These are phyloP conservation scores for Eucalyptus dawsonii DNA, from an alignment of 345 rosid genomes.

Conservation along the genomic window DNA sequence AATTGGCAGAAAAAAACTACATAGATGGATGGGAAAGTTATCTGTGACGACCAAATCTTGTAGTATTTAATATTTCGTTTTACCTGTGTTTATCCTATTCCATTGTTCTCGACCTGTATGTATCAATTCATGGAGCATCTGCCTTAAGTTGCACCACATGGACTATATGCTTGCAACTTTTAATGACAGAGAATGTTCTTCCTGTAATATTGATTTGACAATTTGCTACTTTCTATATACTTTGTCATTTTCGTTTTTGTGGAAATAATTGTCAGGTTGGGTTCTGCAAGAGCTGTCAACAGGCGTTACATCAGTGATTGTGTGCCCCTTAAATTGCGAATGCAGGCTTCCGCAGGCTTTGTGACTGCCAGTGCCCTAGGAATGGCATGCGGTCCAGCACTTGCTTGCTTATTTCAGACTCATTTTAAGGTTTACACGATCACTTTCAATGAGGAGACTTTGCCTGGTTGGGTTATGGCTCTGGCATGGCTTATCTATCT, in stretches of 20 bases:
- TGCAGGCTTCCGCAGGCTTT: slow-evolving; percentile 99
- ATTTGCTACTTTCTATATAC: not conserved
- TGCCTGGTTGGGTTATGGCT: slow-evolving; percentile 99
- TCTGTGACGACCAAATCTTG: not conserved
- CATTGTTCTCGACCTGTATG: not conserved
- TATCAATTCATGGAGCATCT: not conserved
- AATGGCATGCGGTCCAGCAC: slow-evolving; percentile 99
- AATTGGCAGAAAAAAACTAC: not conserved
- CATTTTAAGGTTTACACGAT: slow-evolving; percentile 63
- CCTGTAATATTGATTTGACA: not conserved
- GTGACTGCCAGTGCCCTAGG: slow-evolving; percentile 99
- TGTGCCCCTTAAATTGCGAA: slow-evolving; percentile 72
- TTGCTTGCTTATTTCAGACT: slow-evolving; percentile 82
- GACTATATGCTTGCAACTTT: not conserved
- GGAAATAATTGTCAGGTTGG: slow-evolving; percentile 43
- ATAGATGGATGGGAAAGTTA: not conserved
- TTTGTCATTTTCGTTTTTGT: not conserved
- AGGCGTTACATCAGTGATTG: slow-evolving; percentile 96
- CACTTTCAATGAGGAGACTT: slow-evolving; percentile 67
- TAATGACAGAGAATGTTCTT: not conserved
- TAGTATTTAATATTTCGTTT: not conserved
- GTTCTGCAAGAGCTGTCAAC: slow-evolving; percentile 99
- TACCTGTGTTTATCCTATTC: not conserved
- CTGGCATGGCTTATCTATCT: slow-evolving; percentile 84
- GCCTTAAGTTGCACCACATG: not conserved